These are phyloP conservation scores for Sisymbrium altissimum DNA, from an alignment of 345 rosid species.

Conservation along the genomic window DNA sequence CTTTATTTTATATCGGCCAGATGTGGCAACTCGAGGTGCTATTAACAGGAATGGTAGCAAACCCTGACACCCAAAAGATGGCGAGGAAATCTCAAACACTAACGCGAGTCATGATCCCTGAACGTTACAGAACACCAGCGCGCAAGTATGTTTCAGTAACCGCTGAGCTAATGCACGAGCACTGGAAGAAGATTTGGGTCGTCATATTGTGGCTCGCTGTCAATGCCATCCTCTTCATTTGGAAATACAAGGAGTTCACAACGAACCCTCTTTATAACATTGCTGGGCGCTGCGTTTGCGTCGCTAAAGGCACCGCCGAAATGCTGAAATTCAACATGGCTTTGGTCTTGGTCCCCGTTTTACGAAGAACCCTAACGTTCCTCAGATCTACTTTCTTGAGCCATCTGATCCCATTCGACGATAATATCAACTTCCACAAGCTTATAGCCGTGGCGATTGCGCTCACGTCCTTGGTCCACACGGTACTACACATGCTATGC, in stretches of 20 bases:
- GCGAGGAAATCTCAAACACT: constrained; percentile 35
- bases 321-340: constrained; percentile 83
- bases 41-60: constrained; percentile 64
- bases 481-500: constrained; percentile 52
- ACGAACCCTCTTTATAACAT: constrained; percentile 40
- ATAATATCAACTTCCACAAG: constrained; percentile 81
- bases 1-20: constrained; percentile 38
- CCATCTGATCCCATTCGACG: constrained; percentile 73
- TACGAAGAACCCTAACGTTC: constrained; percentile 61
- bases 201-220: constrained; percentile 42
- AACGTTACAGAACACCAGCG: constrained; percentile 56
- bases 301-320: constrained; percentile 82
- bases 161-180: constrained; percentile 47
- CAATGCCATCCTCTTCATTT: constrained; percentile 42
- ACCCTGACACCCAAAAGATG: constrained; percentile 25
- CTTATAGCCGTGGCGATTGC: constrained; percentile 51
- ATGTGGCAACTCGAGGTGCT: constrained; percentile 89
- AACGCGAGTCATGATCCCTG: constrained; percentile 77
- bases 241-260: constrained; percentile 46
- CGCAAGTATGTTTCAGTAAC: constrained; percentile 44
- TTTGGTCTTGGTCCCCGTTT: constrained; percentile 70
- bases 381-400: constrained; percentile 60
- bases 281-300: constrained; percentile 67
- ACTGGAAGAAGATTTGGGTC: constrained; percentile 72
- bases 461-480: constrained; percentile 42